A percentile compares a stretch with the other conserved stretches of the same genome.
These are phyloP conservation scores for Mucor racemosus DNA, from an alignment of 371 early-diverging fungal genomes.

Conservation along the genomic window DNA sequence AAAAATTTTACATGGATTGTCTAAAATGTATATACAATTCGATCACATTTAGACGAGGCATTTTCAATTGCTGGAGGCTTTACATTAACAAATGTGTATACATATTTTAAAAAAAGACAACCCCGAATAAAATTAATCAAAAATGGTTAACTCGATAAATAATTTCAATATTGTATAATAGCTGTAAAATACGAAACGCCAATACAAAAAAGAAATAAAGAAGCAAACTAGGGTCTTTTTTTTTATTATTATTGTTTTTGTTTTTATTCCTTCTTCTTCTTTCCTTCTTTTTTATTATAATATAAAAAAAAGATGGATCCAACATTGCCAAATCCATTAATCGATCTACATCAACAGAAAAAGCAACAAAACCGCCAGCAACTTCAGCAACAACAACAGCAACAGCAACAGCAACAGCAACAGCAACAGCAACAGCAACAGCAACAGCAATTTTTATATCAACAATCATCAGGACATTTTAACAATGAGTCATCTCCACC, in stretches of 20 bases:
- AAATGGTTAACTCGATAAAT: conserved; percentile 11
- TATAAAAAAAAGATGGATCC: conserved; percentile 1
- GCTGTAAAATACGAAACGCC: background rate
- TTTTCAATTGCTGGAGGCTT: too few relatives aligned
- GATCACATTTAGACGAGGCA: too few relatives aligned
- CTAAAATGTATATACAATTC: too few relatives aligned
- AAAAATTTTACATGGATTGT: too few relatives aligned
- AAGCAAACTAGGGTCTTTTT: background rate
- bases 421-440: background rate
- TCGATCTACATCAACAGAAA: conserved; percentile 5
- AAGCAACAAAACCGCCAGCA: conserved; percentile 4
- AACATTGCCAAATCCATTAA: background rate
- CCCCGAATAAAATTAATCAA: conserved; percentile 17
- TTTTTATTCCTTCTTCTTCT: conserved; percentile 1
- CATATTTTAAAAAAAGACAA: conserved; percentile 7
- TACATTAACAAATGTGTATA: background rate
- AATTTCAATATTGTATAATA: background rate
- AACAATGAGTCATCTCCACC: background rate
- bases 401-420: background rate
- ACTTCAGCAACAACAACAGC: background rate
- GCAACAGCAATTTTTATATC: background rate
- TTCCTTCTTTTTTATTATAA: conserved; percentile 5
- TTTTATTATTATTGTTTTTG: too few relatives aligned
- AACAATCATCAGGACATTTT: background rate
- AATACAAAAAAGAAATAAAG: conserved; percentile 9